These are phyloP conservation scores for Eleusine indica DNA, from an alignment of 176 grass and related monocot genomes.

Conservation along the genomic window DNA sequence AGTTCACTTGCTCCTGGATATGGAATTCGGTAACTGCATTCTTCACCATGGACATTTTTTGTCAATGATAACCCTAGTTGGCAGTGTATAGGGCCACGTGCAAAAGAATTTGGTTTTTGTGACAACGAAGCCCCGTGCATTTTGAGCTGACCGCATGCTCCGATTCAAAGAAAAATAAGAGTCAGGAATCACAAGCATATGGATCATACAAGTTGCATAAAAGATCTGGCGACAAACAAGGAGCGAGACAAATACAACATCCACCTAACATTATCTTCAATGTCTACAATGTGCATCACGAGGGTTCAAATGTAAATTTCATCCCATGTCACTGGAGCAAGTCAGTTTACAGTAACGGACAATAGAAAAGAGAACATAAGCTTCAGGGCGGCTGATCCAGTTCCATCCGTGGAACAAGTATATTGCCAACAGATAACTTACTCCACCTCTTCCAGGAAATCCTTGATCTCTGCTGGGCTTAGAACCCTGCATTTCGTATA, in stretches of 20 bases:
- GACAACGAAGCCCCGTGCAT: neutral
- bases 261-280: conserved; percentile 1
- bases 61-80: neutral
- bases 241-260: conserved; percentile 28
- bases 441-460: conserved; percentile 99
- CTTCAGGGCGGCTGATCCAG: conserved; percentile 23
- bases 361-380: conserved; percentile 6
- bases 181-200: too few relatives aligned
- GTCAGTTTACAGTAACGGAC: conserved; percentile 44
- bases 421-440: conserved; percentile 31
- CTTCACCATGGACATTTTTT: neutral
- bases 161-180: neutral
- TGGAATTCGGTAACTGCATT: neutral
- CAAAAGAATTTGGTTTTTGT: neutral
- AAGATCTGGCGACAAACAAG: neutral
- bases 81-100: neutral
- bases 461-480: conserved; percentile 89
- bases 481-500: conserved; percentile 68
- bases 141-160: neutral
- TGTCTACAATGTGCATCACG: conserved; percentile 28
- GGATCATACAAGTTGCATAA: neutral
- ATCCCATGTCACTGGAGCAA: conserved; percentile 11
- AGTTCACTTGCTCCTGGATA: neutral
- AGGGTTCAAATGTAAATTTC: conserved; percentile 25
- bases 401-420: neutral